Evolutionary conservation across 2,329 filamentous ascomycete genomes (phyloP).

Genomic region (Cladosporium austrohemisphaericum): DNA sequence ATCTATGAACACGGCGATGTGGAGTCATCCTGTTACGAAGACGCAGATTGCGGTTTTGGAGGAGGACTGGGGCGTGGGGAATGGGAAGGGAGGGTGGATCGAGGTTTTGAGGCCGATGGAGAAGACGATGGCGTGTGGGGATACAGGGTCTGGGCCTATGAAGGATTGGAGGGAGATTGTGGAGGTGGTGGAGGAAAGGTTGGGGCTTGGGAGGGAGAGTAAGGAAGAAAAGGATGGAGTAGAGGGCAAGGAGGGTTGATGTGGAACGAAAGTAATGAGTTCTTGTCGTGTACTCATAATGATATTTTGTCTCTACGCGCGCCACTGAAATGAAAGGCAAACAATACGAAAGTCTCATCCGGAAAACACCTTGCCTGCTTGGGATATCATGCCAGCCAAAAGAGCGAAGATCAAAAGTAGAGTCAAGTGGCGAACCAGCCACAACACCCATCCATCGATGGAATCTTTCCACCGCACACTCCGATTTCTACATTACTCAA

Average conservation of each 20-base stretch:
- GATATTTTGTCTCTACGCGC: too few relatives aligned
- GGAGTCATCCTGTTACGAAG: conserved; percentile 74
- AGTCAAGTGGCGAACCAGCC: too few relatives aligned
- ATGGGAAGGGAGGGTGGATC: conserved; percentile 50
- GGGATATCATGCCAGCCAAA: too few relatives aligned
- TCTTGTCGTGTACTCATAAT: too few relatives aligned
- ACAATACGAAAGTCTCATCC: too few relatives aligned
- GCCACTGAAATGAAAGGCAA: too few relatives aligned
- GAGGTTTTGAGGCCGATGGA: conserved; percentile 69
- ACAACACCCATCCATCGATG: too few relatives aligned
- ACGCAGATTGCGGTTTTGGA: conserved; percentile 67
- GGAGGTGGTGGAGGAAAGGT: conserved; percentile 52
- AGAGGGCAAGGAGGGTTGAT: not conserved
- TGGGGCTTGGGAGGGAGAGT: conserved; percentile 22
- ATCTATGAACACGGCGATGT: conserved; percentile 91
- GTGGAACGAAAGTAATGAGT: too few relatives aligned
- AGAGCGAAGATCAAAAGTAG: too few relatives aligned
- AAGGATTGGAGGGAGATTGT: conserved; percentile 75
- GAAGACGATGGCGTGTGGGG: conserved; percentile 80
- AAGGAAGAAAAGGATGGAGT: conserved; percentile 1
- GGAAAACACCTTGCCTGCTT: too few relatives aligned
- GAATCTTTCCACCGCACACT: too few relatives aligned
- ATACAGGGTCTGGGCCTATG: conserved; percentile 80
- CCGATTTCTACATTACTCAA: too few relatives aligned
- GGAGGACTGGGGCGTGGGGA: conserved; percentile 65